Conservation (phyloP, 2,329 filamentous ascomycete species). For the Curvularia lunata region DNA sequence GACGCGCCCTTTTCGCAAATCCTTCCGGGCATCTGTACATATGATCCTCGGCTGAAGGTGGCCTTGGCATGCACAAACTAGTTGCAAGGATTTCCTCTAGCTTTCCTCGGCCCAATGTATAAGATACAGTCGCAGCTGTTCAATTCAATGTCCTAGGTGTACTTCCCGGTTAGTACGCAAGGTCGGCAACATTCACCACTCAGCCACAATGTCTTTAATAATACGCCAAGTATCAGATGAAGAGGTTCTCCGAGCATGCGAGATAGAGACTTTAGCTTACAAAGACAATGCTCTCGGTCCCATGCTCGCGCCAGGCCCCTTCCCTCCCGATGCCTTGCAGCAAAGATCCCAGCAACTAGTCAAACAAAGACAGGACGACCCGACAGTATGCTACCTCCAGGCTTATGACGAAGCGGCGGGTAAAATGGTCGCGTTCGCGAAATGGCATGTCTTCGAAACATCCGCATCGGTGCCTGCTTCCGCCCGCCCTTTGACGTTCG, state of each 20-base stretch:
- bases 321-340: slow-evolving; percentile 19
- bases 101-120: not conserved
- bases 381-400: slow-evolving; percentile 26
- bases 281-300: slow-evolving; percentile 21
- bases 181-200: not conserved
- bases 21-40: not conserved
- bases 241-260: slow-evolving; percentile 31
- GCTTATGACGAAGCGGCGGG: slow-evolving; percentile 33
- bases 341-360: slow-evolving; percentile 18
- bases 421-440: slow-evolving; percentile 38
- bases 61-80: not conserved
- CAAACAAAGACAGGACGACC: slow-evolving; percentile 20
- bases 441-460: slow-evolving; percentile 39
- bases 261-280: slow-evolving; percentile 34
- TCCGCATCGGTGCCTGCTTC: slow-evolving; percentile 20
- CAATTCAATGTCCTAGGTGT: not conserved
- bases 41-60: not conserved
- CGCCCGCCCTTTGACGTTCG: slow-evolving; percentile 18
- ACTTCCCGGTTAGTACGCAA: not conserved
- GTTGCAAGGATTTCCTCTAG: too few relatives aligned
- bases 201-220: slow-evolving; percentile 29
- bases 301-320: slow-evolving; percentile 37
- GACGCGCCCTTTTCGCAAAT: not conserved
- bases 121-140: not conserved
- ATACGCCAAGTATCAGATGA: slow-evolving; percentile 31